A percentile compares a stretch with the other conserved stretches of the same genome.
These are phyloP conservation scores for Teratosphaeria destructans DNA, from an alignment of 2,329 filamentous ascomycete genomes.

Conservation along the genomic window DNA sequence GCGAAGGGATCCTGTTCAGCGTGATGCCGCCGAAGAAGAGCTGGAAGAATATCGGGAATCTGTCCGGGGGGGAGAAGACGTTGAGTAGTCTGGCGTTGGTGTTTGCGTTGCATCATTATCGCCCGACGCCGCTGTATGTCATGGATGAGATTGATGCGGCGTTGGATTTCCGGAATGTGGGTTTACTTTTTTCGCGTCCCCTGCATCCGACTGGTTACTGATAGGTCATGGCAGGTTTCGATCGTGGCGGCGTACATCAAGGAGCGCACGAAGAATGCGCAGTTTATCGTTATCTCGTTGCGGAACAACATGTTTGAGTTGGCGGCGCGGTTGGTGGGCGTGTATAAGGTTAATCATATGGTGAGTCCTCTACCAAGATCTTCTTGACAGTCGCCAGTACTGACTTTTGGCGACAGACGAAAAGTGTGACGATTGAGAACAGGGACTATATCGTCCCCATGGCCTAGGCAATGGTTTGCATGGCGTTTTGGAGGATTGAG, in stretches of 20 bases:
- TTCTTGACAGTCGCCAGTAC: not conserved
- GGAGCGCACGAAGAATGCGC: slow-evolving; percentile 96
- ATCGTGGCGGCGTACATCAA: slow-evolving; percentile 99
- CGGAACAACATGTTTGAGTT: slow-evolving; percentile 99
- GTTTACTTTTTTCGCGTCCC: slow-evolving; percentile 21
- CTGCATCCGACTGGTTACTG: not conserved
- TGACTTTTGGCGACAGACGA: slow-evolving; percentile 29
- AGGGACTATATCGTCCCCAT: slow-evolving; percentile 31
- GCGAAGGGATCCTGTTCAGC: slow-evolving; percentile 89
- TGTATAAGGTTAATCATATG: slow-evolving; percentile 99
- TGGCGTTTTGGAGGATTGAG: not conserved
- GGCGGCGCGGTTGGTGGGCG: slow-evolving; percentile 84
- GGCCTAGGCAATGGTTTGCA: not conserved
- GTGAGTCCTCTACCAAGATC: slow-evolving; percentile 23
- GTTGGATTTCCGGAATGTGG: slow-evolving; percentile 92
- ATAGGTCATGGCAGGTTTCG: slow-evolving; percentile 53
- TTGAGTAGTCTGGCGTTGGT: slow-evolving; percentile 84
- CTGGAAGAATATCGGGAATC: slow-evolving; percentile 98
- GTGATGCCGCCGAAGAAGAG: slow-evolving; percentile 99
- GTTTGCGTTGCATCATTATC: slow-evolving; percentile 97
- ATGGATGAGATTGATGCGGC: slow-evolving; percentile 99
- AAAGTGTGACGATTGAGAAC: slow-evolving; percentile 44
- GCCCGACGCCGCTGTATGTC: slow-evolving; percentile 92
- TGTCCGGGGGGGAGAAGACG: slow-evolving; percentile 96
- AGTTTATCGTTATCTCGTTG: slow-evolving; percentile 96